Evolutionary conservation across 169 alveolate species (phyloP), one percentile per base, ranked within the genome.

Genomic region (Plasmodium falciparum): DNA sequence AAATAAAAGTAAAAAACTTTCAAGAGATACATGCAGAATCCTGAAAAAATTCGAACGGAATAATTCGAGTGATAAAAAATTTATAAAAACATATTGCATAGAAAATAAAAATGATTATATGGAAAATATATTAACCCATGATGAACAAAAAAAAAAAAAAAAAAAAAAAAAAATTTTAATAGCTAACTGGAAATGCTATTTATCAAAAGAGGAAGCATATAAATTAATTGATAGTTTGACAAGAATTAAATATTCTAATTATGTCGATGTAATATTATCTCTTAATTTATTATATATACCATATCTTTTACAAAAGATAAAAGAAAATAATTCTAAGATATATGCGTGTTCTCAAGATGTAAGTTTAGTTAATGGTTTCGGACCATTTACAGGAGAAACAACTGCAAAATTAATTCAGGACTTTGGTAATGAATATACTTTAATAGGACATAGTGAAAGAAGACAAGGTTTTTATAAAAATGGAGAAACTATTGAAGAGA

Each of bases 371-470:
- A 73, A 74, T 5, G 92, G 88, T 15, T 85, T 88, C n/a, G 96
- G 96, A 4, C 93, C 95, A 15, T 93, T 70, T 67, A 93, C 96
- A 54, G 96, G 96, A 11, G 96, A 93, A 66, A 92, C 93, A 71
- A 93, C 96, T 15, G 96, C 96, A 9, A 92, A 75, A 22, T 76
- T 93, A 73, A 58, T 93, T 29, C 83, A 88, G 39, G 93, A 92
- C n/a, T 59, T 47, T 39, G 69, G 70, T 7, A 56, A 11, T 33
- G 26, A 15, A 9, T 83, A 83, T 13, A 83, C 91, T n/a, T 69
- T 83, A 83, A 63, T 83, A 15, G 91, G 91, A 29, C 91, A 83
- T 43, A 83, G 91, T 43, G 91, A 83, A 50, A 83, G 91, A 61
- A 70, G 65, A 39, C 12, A 54, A 49, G 83, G 91, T 6, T 83